Evolutionary conservation across 1,284 basidiomycete genomes (phyloP), one percentile per base, ranked within the genome.

Genomic region (Neolentinus lepideus): DNA sequence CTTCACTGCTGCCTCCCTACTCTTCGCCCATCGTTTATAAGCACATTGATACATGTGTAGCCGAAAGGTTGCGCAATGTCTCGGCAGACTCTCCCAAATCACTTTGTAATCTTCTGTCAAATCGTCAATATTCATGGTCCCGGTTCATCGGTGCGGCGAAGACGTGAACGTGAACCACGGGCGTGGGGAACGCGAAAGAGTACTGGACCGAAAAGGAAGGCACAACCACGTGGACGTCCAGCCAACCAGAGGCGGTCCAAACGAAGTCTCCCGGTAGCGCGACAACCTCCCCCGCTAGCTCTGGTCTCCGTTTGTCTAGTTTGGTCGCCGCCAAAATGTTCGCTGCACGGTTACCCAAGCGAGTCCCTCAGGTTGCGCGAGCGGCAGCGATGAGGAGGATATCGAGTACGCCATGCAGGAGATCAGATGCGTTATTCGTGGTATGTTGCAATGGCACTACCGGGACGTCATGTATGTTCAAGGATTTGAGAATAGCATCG

Each of bases 401-500:
- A 31, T 71, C 69, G 2, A 73, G 70, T 1, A 72, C 78, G 24
- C 63, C 67, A 8, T 54, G 68, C 16, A 69, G 71, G 56, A 61
- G 65, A 51, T 81, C 79, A 16, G 81, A 83, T 56, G 76, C 78
- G 14, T 70, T 83, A 54, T 82, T 82, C 60, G 72, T 80, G 62
- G 80, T 82, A 56, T 46, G 80, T 73, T 35, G 19, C 25, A 35
- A 51, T 53, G 53, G 56, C 52, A 57, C 55, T 25, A 21, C 27
- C 48, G 46, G 29, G 35, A 50, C 10, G 29, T 54, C 4, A 4
- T 43, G 38, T 43, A 43, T 43, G n/a, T 21, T 43, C 12, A 43
- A 21, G 6, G 38, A 31, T 4, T 6, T 31, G 29, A 21, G 55
- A 57, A 51, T 61, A 95, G 92, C 95, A 98, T 72, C 90, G 94